phyloP scores from a whole-genome alignment of 192 early-diverging fungal genomes.

The Coemansia javaensis region DNA sequence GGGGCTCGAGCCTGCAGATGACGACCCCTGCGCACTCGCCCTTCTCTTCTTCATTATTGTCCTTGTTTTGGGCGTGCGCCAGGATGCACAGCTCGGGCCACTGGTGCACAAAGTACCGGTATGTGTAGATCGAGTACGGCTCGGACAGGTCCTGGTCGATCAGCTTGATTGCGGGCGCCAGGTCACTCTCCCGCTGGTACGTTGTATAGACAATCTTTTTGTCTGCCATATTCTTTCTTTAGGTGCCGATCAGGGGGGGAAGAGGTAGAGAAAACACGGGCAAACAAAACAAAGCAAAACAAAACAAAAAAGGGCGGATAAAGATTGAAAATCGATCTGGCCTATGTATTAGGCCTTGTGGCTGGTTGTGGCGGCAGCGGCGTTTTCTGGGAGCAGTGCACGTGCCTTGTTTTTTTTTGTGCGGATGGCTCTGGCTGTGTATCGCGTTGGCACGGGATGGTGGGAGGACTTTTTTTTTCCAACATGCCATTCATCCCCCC shows the following conservation, averaged over 20 bases:
- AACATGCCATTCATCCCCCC: no score
- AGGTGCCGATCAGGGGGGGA: no score
- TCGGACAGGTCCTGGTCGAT: slow-evolving; percentile 96
- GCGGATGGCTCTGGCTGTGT: no score
- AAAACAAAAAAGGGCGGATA: background rate
- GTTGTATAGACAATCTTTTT: background rate
- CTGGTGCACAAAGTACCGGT: slow-evolving; percentile 90
- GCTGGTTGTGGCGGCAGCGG: no score
- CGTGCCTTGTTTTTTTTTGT: no score
- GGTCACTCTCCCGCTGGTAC: slow-evolving; percentile 72
- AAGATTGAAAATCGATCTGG: background rate
- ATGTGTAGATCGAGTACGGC: slow-evolving; percentile 96
- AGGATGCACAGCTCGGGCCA: slow-evolving; percentile 89
- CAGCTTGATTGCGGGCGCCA: slow-evolving; percentile 68
- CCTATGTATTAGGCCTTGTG: background rate
- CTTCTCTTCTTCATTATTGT: no score
- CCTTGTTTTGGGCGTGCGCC: slow-evolving; percentile 53
- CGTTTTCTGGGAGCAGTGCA: no score
- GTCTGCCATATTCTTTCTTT: background rate
- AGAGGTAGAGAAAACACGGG: no score
- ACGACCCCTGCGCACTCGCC: slow-evolving; percentile 75
- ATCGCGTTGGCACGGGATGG: no score
- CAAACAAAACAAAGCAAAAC: background rate
- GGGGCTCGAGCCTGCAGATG: slow-evolving; percentile 78
- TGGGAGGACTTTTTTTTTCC: no score